Evolutionary conservation across 2,329 filamentous ascomycete genomes (phyloP).

Genomic region (Aspergillus sojae): DNA sequence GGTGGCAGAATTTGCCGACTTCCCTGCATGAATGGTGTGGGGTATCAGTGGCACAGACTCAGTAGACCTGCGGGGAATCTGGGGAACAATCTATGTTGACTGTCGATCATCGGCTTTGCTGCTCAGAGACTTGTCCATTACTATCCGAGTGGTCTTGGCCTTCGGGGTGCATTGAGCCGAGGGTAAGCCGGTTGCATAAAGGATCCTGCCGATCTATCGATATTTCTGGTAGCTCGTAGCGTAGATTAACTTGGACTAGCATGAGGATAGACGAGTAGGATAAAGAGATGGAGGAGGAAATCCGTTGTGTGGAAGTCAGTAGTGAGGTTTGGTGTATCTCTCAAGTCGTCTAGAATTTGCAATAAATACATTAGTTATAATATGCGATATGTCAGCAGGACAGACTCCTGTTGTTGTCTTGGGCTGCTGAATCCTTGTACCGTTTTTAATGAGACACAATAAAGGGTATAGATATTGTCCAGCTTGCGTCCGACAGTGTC

Average conservation of each 20-base stretch:
- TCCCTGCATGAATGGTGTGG: background rate
- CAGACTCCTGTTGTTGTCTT: background rate
- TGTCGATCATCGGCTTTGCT: background rate
- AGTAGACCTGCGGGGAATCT: background rate
- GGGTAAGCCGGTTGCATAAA: background rate
- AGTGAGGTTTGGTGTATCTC: background rate
- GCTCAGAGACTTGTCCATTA: background rate
- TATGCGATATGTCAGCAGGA: background rate
- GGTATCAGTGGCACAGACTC: background rate
- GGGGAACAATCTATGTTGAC: background rate
- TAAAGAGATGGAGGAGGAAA: background rate
- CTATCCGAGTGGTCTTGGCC: background rate
- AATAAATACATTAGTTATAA: too few relatives aligned
- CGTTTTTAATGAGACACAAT: background rate
- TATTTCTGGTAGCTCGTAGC: background rate
- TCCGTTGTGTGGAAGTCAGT: background rate
- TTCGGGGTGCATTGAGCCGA: background rate
- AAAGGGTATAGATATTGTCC: too few relatives aligned
- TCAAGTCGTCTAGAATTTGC: background rate
- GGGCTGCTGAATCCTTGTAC: background rate
- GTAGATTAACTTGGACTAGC: fast-evolving
- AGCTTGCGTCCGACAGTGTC: too few relatives aligned
- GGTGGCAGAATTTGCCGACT: background rate
- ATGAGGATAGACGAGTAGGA: too few relatives aligned
- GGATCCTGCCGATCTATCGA: background rate